These are phyloP conservation scores for Diaporthe nobilis DNA, from an alignment of 2,329 filamentous ascomycete species.

Conservation along the genomic window DNA sequence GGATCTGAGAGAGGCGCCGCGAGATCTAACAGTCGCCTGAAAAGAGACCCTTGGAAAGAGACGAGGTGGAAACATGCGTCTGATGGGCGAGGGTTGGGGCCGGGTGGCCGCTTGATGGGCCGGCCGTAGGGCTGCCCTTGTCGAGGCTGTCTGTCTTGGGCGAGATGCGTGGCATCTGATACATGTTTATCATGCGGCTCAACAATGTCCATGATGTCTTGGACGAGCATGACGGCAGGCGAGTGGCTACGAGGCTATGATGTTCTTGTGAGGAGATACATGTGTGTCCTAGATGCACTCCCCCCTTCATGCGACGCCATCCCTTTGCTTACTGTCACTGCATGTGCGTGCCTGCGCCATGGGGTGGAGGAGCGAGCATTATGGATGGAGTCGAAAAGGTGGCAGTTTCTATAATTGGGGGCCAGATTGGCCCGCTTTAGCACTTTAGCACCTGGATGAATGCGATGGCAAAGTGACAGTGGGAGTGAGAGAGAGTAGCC, in stretches of 20 bases:
- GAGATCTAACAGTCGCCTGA: neutral
- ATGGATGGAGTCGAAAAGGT: neutral
- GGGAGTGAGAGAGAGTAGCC: neutral
- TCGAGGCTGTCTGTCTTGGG: neutral
- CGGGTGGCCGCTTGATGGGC: slow-evolving; percentile 25
- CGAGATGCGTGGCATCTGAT: slow-evolving; percentile 24
- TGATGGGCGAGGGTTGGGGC: slow-evolving; percentile 4
- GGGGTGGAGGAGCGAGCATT: neutral
- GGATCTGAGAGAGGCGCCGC: slow-evolving; percentile 15
- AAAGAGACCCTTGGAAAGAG: neutral
- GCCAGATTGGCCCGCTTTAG: slow-evolving; percentile 30
- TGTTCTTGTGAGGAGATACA: neutral
- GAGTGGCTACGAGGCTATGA: slow-evolving; percentile 3
- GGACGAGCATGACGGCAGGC: neutral
- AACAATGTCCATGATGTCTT: slow-evolving; percentile 1
- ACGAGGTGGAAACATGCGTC: slow-evolving; percentile 33
- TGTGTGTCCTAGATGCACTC: slow-evolving; percentile 21
- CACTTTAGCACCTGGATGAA: neutral
- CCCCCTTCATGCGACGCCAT: neutral
- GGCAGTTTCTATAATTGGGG: slow-evolving; percentile 35
- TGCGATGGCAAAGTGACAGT: slow-evolving; percentile 8
- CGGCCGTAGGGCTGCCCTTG: slow-evolving; percentile 28
- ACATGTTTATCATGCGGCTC: slow-evolving; percentile 32
- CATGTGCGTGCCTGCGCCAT: slow-evolving; percentile 14
- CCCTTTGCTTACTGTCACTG: slow-evolving; percentile 27